These are phyloP conservation scores for Starmera amethionina DNA, from an alignment of 805 yeast genomes.

Conservation along the genomic window DNA sequence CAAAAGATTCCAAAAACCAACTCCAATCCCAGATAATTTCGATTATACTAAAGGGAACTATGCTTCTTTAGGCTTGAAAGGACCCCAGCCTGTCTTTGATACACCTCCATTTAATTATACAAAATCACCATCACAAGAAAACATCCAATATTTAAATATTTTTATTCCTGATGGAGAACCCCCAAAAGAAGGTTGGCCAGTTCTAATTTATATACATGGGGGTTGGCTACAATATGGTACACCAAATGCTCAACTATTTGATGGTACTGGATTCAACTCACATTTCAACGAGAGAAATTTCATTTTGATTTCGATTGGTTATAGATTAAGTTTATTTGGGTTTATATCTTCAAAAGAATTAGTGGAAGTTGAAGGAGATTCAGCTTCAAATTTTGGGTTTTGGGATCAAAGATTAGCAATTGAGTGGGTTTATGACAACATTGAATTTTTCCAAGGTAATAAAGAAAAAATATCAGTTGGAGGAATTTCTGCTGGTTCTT, in stretches of 20 bases:
- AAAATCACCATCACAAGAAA: constrained; percentile 18
- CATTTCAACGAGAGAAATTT: constrained; percentile 20
- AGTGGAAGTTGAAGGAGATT: constrained; percentile 16
- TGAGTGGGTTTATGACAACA: constrained; percentile 35
- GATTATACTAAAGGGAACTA: constrained; percentile 29
- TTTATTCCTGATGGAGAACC: constrained; percentile 26
- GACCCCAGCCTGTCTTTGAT: constrained; percentile 28
- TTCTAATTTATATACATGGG: constrained; percentile 30
- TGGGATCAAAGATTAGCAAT: constrained; percentile 38
- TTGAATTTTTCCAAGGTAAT: constrained; percentile 37
- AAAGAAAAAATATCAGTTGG: constrained; percentile 29
- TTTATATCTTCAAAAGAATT: constrained; percentile 27
- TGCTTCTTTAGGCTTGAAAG: constrained; percentile 21
- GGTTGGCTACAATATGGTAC: constrained; percentile 31
- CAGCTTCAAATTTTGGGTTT: constrained; percentile 27
- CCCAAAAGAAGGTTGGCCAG: constrained; percentile 34
- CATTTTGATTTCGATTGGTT: constrained; percentile 28
- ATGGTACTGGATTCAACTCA: constrained; percentile 17
- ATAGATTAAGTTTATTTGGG: constrained; percentile 31
- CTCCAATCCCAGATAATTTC: constrained; percentile 21
- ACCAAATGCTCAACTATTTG: constrained; percentile 18
- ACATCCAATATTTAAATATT: constrained; percentile 25
- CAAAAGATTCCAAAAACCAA: constrained; percentile 26
- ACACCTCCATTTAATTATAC: constrained; percentile 18
- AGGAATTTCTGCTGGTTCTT: constrained; percentile 40